Evolutionary conservation across 2,329 filamentous ascomycete genomes (phyloP).

Genomic region (Colletotrichum ledebouriae): DNA sequence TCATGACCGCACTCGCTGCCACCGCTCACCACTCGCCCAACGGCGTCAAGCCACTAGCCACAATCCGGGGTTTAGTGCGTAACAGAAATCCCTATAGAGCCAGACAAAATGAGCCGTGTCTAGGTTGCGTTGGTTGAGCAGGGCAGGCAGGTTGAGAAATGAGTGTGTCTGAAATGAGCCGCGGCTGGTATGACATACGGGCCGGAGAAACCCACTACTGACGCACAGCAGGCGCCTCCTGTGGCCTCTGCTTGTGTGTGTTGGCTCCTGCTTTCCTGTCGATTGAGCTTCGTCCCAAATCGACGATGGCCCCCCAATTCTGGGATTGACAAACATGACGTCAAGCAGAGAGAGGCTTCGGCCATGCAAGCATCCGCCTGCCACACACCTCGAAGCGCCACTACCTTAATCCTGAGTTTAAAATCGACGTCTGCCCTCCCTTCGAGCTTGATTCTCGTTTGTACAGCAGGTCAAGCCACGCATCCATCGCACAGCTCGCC

Average conservation of each 20-base stretch:
- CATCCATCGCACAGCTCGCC: conserved; percentile 35
- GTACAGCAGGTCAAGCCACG: conserved; percentile 9
- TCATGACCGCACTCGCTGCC: conserved; percentile 26
- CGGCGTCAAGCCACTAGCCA: conserved; percentile 32
- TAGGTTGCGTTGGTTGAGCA: background rate
- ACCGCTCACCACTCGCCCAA: conserved; percentile 3
- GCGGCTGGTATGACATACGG: conserved; percentile 31
- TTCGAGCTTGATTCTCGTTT: background rate
- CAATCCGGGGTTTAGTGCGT: conserved; percentile 36
- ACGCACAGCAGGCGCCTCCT: background rate
- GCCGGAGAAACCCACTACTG: conserved; percentile 13
- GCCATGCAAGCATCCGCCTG: background rate
- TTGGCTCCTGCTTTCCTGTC: background rate
- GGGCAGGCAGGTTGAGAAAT: conserved; percentile 11
- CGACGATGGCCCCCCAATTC: conserved; percentile 13
- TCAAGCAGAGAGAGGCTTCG: conserved; percentile 16
- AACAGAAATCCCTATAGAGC: conserved; percentile 22
- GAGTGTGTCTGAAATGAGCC: background rate
- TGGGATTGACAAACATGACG: conserved; percentile 33
- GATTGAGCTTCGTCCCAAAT: conserved; percentile 27
- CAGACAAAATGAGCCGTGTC: conserved; percentile 20
- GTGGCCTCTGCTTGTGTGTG: conserved; percentile 15
- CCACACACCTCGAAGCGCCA: conserved; percentile 4
- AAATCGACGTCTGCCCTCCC: conserved; percentile 13
- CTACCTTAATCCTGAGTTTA: conserved; percentile 30